These are phyloP conservation scores for Gastrolobium villosum DNA, from an alignment of 306 rosid species.

Conservation along the genomic window DNA sequence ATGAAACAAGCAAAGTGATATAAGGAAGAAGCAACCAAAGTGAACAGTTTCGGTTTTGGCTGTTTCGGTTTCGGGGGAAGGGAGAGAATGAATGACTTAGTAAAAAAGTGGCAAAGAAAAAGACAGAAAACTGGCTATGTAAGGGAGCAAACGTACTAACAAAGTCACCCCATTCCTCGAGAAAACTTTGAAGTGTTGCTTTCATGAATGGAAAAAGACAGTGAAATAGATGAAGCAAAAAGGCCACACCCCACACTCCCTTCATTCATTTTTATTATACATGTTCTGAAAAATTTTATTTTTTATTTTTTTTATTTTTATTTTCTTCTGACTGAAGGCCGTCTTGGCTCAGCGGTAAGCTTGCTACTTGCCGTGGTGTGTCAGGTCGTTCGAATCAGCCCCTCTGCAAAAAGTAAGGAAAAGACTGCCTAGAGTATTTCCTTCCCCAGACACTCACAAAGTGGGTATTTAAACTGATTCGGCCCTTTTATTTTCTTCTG, in stretches of 20 bases:
- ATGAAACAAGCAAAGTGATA: slow-evolving; percentile 46
- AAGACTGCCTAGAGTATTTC: too few species aligned
- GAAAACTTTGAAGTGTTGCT: slow-evolving; percentile 76
- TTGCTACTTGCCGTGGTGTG: too few species aligned
- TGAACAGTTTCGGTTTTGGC: slow-evolving; percentile 74
- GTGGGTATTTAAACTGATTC: too few species aligned
- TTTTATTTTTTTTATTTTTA: too few species aligned
- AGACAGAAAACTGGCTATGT: slow-evolving; percentile 45
- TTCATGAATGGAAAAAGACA: slow-evolving; percentile 71
- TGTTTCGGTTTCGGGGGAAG: slow-evolving; percentile 32
- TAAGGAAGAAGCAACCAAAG: slow-evolving; percentile 49
- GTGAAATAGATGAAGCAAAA: slow-evolving; percentile 55
- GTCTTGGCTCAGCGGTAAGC: too few species aligned
- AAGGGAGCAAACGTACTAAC: slow-evolving; percentile 47
- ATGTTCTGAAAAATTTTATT: slow-evolving; percentile 6
- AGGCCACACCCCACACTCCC: slow-evolving; percentile 46
- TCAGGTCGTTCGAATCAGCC: too few species aligned
- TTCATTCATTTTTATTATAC: not conserved
- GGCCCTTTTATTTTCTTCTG: slow-evolving; percentile 38
- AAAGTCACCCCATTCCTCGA: slow-evolving; percentile 74
- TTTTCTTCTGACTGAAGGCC: slow-evolving; percentile 45
- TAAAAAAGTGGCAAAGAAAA: slow-evolving; percentile 43
- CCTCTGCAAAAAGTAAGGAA: too few species aligned
- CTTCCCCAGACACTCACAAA: too few species aligned
- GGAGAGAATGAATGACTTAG: slow-evolving; percentile 37